Evolutionary conservation across 2,329 filamentous ascomycete genomes (phyloP).

Genomic region (Exutisphaerella laricina): DNA sequence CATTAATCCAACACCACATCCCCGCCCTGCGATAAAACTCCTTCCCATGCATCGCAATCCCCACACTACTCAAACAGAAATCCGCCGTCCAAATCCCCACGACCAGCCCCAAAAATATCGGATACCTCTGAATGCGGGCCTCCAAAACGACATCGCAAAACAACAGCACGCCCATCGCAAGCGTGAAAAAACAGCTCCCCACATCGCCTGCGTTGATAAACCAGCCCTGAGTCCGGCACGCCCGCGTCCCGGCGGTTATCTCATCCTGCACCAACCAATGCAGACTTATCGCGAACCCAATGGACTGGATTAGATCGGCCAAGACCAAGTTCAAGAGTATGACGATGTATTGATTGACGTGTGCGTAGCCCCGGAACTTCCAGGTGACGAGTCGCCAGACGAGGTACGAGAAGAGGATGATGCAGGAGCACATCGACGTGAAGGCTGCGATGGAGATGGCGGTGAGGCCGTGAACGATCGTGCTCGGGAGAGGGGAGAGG

Average conservation of each 20-base stretch:
- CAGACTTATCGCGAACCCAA: slow-evolving; percentile 58
- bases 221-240: slow-evolving; percentile 60
- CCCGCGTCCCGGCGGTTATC: slow-evolving; percentile 48
- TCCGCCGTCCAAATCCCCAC: slow-evolving; percentile 53
- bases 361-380: slow-evolving; percentile 15
- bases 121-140: slow-evolving; percentile 45
- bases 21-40: slow-evolving; percentile 57
- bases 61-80: slow-evolving; percentile 52
- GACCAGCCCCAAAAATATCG: slow-evolving; percentile 48
- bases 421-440: slow-evolving; percentile 21
- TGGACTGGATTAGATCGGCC: slow-evolving; percentile 60
- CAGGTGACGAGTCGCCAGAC: slow-evolving; percentile 26
- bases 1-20: slow-evolving; percentile 63
- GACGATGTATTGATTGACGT: slow-evolving; percentile 58
- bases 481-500: slow-evolving; percentile 16
- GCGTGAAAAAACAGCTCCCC: slow-evolving; percentile 60
- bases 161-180: slow-evolving; percentile 59
- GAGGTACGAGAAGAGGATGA: slow-evolving; percentile 24
- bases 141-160: slow-evolving; percentile 56
- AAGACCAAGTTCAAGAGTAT: slow-evolving; percentile 63
- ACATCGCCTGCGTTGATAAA: slow-evolving; percentile 62
- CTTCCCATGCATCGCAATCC: slow-evolving; percentile 39
- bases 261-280: slow-evolving; percentile 52
- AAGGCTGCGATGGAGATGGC: slow-evolving; percentile 21
- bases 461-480: slow-evolving; percentile 21